Evolutionary conservation across 2,329 filamentous ascomycete species (phyloP).

Genomic region (Zymoseptoria passerinii): DNA sequence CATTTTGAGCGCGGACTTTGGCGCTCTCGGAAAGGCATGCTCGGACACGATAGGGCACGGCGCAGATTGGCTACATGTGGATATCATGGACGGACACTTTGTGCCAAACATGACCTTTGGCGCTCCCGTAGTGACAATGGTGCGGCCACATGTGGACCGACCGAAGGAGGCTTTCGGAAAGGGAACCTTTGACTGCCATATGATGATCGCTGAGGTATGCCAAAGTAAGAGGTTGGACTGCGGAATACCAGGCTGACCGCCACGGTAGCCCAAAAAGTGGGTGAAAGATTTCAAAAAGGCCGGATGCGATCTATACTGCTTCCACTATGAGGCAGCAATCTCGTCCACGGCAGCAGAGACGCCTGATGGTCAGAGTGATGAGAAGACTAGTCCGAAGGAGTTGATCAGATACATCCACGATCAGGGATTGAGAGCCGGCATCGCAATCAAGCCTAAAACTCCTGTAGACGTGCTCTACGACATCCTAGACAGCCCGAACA

Average conservation of each 20-base stretch:
- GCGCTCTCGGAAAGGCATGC: constrained; percentile 76
- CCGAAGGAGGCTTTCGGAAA: constrained; percentile 62
- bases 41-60: constrained; percentile 75
- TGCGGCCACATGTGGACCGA: constrained; percentile 73
- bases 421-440: constrained; percentile 77
- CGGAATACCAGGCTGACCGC: constrained; percentile 17
- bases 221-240: not conserved
- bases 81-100: constrained; percentile 98
- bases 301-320: constrained; percentile 98
- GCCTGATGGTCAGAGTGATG: constrained; percentile 60
- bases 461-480: constrained; percentile 87
- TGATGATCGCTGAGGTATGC: constrained; percentile 96
- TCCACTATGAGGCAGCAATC: constrained; percentile 95
- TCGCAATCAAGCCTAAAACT: constrained; percentile 92
- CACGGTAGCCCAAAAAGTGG: constrained; percentile 83
- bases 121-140: constrained; percentile 88
- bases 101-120: constrained; percentile 98
- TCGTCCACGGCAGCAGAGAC: constrained; percentile 72
- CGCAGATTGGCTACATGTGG: constrained; percentile 89
- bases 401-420: constrained; percentile 87
- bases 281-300: constrained; percentile 89
- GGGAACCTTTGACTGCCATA: constrained; percentile 98
- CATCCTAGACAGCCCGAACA: constrained; percentile 64
- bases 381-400: constrained; percentile 72
- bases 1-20: constrained; percentile 97